These are phyloP conservation scores for Aspergillus sp. DNA, from an alignment of 2,329 filamentous ascomycete species.

Conservation along the genomic window DNA sequence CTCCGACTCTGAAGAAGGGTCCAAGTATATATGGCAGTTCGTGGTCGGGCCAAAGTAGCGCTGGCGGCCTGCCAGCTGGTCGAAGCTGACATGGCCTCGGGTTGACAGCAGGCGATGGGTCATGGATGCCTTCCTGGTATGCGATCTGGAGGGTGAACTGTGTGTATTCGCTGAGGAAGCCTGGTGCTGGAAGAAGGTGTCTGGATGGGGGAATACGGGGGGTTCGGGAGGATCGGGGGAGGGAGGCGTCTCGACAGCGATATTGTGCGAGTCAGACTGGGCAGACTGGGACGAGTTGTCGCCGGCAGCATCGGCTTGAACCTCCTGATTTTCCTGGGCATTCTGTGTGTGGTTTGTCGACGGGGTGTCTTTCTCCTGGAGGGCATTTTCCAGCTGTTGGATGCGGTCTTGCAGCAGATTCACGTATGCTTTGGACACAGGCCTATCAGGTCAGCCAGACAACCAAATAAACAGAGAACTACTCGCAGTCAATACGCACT, in stretches of 20 bases:
- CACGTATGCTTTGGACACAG: not conserved
- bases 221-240: too few species aligned
- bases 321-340: not conserved
- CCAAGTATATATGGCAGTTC: constrained; percentile 1
- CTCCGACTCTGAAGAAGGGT: not conserved
- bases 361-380: not conserved
- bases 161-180: too few species aligned
- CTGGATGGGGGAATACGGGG: too few species aligned
- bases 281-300: too few species aligned
- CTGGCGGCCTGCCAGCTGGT: not conserved
- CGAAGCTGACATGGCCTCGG: not conserved
- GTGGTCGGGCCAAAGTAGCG: constrained; percentile 1
- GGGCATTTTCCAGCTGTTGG: not conserved
- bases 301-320: too few species aligned
- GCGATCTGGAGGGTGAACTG: too few species aligned
- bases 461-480: not conserved
- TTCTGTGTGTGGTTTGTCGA: not conserved
- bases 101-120: not conserved
- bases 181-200: too few species aligned
- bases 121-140: not conserved
- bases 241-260: too few species aligned
- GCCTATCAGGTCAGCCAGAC: not conserved
- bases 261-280: too few species aligned
- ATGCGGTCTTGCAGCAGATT: not conserved
- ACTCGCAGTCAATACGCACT: not conserved